Percentiles rank a stretch among this genome's conserved stretches.
phyloP scores from a whole-genome alignment of 2,329 filamentous ascomycete genomes.

The Xylariales sp. region DNA sequence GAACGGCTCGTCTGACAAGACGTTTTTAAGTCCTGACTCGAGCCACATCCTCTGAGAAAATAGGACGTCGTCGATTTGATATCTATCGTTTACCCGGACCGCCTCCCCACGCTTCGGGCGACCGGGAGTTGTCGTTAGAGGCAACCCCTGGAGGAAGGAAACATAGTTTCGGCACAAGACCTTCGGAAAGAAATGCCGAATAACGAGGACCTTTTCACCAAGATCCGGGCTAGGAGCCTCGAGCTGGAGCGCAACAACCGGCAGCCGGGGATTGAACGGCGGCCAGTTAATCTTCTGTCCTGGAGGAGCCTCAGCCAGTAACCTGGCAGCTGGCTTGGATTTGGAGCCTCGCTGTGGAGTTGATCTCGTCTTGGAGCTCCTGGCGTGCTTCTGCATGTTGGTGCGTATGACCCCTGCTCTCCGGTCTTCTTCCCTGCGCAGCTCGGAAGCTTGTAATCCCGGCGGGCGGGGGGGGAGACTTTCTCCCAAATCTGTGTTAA shows the following conservation, averaged over 20 bases:
- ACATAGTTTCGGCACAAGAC: conserved; percentile 73
- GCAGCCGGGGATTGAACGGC: conserved; percentile 62
- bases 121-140: conserved; percentile 72
- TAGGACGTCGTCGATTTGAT: conserved; percentile 69
- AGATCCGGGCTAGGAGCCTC: conserved; percentile 40
- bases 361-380: conserved; percentile 1
- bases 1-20: conserved; percentile 39
- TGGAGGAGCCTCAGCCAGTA: no score
- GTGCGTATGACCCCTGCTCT: no score
- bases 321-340: not conserved
- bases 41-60: conserved; percentile 78
- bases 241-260: conserved; percentile 59
- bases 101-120: conserved; percentile 78
- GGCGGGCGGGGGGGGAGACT: no score
- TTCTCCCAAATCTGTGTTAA: no score
- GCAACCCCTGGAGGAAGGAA: conserved; percentile 63
- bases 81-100: conserved; percentile 83
- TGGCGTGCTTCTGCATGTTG: no score
- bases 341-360: not conserved
- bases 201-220: conserved; percentile 63
- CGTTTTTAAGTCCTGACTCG: conserved; percentile 67
- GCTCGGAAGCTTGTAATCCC: no score
- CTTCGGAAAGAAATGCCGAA: conserved; percentile 70
- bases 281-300: conserved; percentile 62
- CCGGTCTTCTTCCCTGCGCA: no score